Conservation (phyloP, 768 basidiomycete genomes). For the Austroboletus festivus region DNA sequence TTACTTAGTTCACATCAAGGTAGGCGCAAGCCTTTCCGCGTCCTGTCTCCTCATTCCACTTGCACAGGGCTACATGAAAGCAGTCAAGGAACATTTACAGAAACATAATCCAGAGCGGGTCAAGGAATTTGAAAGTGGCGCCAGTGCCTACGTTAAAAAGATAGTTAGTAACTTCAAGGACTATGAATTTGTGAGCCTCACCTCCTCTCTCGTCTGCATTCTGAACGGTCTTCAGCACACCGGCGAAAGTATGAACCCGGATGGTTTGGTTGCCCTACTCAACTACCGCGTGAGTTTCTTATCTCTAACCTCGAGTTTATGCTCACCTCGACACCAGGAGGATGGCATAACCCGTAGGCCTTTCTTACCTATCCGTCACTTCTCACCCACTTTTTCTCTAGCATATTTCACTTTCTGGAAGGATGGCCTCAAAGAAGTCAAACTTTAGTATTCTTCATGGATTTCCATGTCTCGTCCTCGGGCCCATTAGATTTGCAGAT, state of each 20-base stretch:
- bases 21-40: too few relatives aligned
- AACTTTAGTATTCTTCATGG: conserved; percentile 46
- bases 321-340: conserved; percentile 41
- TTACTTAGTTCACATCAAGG: conserved; percentile 84
- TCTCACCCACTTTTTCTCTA: conserved; percentile 27
- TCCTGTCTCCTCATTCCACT: neutral
- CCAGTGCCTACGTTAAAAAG: conserved; percentile 79
- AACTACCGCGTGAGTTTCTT: conserved; percentile 75
- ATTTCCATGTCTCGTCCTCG: neutral
- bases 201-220: too few relatives aligned
- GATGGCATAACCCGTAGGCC: conserved; percentile 80
- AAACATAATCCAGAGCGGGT: conserved; percentile 58
- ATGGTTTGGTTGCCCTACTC: conserved; percentile 91
- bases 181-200: conserved; percentile 76
- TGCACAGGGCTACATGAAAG: conserved; percentile 87
- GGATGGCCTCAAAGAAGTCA: conserved; percentile 82
- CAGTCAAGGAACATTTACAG: conserved; percentile 65
- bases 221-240: conserved; percentile 48
- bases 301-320: neutral
- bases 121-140: conserved; percentile 77
- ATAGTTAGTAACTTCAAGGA: conserved; percentile 88
- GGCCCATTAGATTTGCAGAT: conserved; percentile 7
- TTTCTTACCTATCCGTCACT: neutral
- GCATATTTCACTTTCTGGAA: conserved; percentile 97
- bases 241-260: conserved; percentile 74